phyloP scores from a whole-genome alignment of 257 asterid species.

The Primulina tabacum region DNA sequence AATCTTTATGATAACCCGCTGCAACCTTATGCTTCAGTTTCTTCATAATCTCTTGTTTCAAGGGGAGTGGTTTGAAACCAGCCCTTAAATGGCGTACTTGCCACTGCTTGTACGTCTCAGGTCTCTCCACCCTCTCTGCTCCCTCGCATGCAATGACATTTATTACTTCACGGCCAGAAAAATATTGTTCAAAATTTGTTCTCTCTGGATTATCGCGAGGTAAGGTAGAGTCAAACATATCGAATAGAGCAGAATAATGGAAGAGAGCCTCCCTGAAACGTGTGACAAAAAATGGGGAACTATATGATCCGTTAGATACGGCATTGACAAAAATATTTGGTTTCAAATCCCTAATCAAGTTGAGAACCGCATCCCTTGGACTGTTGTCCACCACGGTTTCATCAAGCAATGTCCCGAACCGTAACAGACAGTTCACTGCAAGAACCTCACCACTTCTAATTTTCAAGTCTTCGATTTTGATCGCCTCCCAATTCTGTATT shows the following conservation, averaged over 20 bases:
- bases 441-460: conserved; percentile 57
- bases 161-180: conserved; percentile 70
- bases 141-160: conserved; percentile 91
- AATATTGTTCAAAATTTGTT: conserved; percentile 66
- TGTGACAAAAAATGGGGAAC: conserved; percentile 77
- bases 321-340: conserved; percentile 65
- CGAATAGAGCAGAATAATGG: conserved; percentile 74
- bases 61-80: conserved; percentile 66
- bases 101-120: conserved; percentile 94
- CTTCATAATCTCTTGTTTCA: conserved; percentile 44
- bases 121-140: conserved; percentile 77
- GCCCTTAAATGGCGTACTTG: conserved; percentile 68
- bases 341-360: conserved; percentile 56
- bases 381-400: conserved; percentile 63
- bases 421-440: conserved; percentile 71
- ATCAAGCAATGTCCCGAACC: conserved; percentile 59
- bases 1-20: conserved; percentile 62
- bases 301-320: conserved; percentile 57
- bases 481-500: conserved; percentile 66
- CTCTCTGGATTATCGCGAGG: conserved; percentile 67
- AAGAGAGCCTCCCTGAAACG: conserved; percentile 89
- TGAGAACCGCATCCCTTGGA: conserved; percentile 73
- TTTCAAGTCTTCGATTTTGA: conserved; percentile 67
- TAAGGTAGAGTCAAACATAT: conserved; percentile 73
- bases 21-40: conserved; percentile 50